phyloP scores from a whole-genome alignment of 495 filamentous ascomycete species.

The Aspergillus incahuasiensis region DNA sequence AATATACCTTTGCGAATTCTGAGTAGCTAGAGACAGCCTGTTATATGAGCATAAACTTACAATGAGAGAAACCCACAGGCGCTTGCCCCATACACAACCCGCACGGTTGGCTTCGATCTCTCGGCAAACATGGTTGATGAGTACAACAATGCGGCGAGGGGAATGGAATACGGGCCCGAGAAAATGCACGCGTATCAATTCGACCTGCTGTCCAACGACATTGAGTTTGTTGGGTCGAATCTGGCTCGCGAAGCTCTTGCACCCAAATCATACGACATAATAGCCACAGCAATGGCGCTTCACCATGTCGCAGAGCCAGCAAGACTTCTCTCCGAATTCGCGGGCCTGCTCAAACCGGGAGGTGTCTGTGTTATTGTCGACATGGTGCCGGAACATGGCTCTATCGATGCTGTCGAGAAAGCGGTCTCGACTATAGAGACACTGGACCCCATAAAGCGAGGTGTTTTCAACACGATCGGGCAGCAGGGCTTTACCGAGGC shows the following conservation, averaged over 20 bases:
- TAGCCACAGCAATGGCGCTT: neutral
- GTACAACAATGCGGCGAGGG: conserved; percentile 3
- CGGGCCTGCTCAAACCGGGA: neutral
- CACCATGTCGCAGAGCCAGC: neutral
- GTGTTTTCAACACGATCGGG: neutral
- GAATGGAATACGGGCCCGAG: neutral
- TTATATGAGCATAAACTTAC: neutral
- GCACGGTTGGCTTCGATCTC: neutral
- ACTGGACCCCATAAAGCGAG: neutral
- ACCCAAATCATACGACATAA: neutral
- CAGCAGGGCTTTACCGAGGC: neutral
- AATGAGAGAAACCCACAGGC: neutral
- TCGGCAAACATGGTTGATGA: neutral
- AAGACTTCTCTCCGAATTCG: neutral
- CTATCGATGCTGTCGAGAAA: neutral
- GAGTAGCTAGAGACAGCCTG: neutral
- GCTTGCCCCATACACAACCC: neutral
- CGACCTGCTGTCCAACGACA: neutral
- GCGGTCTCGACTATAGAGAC: neutral
- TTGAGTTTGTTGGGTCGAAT: too few relatives aligned
- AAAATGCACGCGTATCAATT: neutral
- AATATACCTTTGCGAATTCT: too few relatives aligned
- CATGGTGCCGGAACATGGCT: neutral
- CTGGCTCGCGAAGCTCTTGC: neutral
- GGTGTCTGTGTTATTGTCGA: neutral